Conservation (phyloP, 2,329 filamentous ascomycete genomes). For the Teratosphaeria gauchensis region DNA sequence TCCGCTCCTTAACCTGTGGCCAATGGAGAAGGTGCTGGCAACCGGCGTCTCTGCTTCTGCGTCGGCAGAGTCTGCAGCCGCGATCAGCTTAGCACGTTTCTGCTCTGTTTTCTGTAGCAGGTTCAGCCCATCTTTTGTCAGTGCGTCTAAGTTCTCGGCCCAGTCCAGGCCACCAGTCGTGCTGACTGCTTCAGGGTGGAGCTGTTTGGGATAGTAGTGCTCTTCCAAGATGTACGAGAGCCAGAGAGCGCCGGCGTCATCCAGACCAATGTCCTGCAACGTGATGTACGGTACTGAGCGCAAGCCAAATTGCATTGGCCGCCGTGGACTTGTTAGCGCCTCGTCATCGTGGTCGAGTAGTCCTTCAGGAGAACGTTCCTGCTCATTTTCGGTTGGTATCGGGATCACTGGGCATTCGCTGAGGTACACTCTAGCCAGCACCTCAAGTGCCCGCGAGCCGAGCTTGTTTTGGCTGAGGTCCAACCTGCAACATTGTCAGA, state of each 20-base stretch:
- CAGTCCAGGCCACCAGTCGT: constrained; percentile 27
- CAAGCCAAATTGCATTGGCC: constrained; percentile 24
- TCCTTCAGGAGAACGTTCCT: constrained; percentile 16
- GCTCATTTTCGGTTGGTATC: constrained; percentile 15
- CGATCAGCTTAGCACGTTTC: not conserved
- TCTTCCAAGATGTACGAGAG: constrained; percentile 31
- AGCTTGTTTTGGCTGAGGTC: constrained; percentile 38
- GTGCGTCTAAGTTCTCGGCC: constrained; percentile 17
- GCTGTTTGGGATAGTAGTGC: constrained; percentile 30
- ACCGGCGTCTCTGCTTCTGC: constrained; percentile 1
- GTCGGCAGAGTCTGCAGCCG: not conserved
- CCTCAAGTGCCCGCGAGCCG: constrained; percentile 36
- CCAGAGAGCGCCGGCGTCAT: constrained; percentile 30
- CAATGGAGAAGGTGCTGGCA: not conserved
- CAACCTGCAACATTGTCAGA: constrained; percentile 31
- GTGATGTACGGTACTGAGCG: constrained; percentile 32
- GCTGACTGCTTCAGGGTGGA: constrained; percentile 24
- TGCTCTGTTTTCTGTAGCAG: constrained; percentile 28
- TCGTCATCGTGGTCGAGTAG: constrained; percentile 9
- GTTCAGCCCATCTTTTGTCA: constrained; percentile 23
- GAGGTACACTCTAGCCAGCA: constrained; percentile 34
- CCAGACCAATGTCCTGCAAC: constrained; percentile 25
- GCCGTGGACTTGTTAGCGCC: not conserved
- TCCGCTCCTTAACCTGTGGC: not conserved
- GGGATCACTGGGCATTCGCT: constrained; percentile 24